These are phyloP conservation scores for Cystofilobasidium capitatum DNA, from an alignment of 768 basidiomycete genomes.

Conservation along the genomic window DNA sequence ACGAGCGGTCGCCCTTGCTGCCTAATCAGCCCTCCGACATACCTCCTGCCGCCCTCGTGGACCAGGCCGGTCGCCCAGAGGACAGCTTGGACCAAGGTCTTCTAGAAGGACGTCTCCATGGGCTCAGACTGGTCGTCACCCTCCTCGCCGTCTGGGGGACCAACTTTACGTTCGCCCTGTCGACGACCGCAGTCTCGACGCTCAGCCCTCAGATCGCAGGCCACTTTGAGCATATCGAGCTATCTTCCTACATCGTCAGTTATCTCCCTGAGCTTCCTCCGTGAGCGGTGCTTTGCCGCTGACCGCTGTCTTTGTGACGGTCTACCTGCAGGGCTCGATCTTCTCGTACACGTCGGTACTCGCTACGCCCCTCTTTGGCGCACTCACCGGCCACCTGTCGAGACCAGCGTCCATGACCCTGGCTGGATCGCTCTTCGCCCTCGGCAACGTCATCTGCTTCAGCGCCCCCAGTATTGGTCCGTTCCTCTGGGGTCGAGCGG, in stretches of 20 bases:
- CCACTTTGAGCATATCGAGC: slow-evolving; percentile 10
- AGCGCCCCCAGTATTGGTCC: not conserved
- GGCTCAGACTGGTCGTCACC: not conserved
- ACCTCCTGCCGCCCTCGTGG: too few species aligned
- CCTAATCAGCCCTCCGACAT: too few species aligned
- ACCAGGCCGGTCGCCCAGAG: too few species aligned
- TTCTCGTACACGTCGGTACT: slow-evolving; percentile 11
- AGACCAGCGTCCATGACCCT: not conserved
- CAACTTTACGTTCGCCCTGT: slow-evolving; percentile 20
- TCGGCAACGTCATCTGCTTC: slow-evolving; percentile 9
- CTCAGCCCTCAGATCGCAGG: slow-evolving; percentile 4
- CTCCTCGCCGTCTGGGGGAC: slow-evolving; percentile 22
- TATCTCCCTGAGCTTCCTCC: too few species aligned
- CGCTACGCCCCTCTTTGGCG: slow-evolving; percentile 20
- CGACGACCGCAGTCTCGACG: slow-evolving; percentile 11
- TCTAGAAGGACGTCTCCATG: too few species aligned
- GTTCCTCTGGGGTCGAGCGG: slow-evolving; percentile 3
- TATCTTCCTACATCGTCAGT: slow-evolving; percentile 21
- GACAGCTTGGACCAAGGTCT: too few species aligned
- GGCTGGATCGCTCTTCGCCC: slow-evolving; percentile 1
- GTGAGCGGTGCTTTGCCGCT: too few species aligned
- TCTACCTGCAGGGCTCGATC: slow-evolving; percentile 7
- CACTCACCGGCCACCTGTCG: not conserved
- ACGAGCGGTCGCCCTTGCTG: too few species aligned
- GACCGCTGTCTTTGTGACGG: not conserved